A percentile compares a stretch with the other conserved stretches of the same genome.
These are phyloP conservation scores for Boletellus deceptivus DNA, from an alignment of 1,284 basidiomycete species.

Conservation along the genomic window DNA sequence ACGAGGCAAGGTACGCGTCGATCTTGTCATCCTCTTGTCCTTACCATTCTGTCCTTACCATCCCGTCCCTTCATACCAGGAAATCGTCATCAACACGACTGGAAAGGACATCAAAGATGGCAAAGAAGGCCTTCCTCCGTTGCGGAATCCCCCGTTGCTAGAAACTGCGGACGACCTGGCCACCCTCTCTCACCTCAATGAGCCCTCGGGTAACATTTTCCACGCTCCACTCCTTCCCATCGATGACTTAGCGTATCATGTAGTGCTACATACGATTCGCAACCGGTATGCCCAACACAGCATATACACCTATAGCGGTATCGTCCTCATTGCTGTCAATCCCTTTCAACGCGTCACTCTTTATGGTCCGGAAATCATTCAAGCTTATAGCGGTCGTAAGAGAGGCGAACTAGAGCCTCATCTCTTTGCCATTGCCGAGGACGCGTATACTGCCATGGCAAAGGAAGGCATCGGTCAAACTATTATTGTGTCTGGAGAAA, in stretches of 20 bases:
- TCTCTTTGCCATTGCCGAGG: conserved; percentile 98
- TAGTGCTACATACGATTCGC: conserved; percentile 95
- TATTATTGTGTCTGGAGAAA: conserved; percentile 98
- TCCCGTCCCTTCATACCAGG: conserved; percentile 44
- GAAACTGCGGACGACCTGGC: conserved; percentile 98
- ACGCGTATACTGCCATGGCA: conserved; percentile 98
- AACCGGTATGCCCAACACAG: conserved; percentile 96
- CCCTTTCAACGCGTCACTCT: conserved; percentile 93
- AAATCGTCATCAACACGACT: conserved; percentile 75
- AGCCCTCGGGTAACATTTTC: conserved; percentile 79
- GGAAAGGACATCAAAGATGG: conserved; percentile 74
- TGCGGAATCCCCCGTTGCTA: conserved; percentile 94
- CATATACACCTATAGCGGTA: conserved; percentile 99
- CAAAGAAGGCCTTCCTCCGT: conserved; percentile 78
- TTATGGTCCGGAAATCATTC: conserved; percentile 96
- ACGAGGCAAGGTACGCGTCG: conserved; percentile 71
- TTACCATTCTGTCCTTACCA: conserved; percentile 12
- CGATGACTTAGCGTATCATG: conserved; percentile 1
- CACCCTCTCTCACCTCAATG: conserved; percentile 96
- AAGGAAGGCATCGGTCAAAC: conserved; percentile 95
- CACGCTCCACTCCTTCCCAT: not conserved
- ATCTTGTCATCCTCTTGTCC: conserved; percentile 9
- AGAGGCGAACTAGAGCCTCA: conserved; percentile 98
- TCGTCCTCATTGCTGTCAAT: conserved; percentile 97
- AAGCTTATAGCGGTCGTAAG: conserved; percentile 90